Conservation (phyloP, 2,329 filamentous ascomycete genomes). For the Diplodia mutila region DNA sequence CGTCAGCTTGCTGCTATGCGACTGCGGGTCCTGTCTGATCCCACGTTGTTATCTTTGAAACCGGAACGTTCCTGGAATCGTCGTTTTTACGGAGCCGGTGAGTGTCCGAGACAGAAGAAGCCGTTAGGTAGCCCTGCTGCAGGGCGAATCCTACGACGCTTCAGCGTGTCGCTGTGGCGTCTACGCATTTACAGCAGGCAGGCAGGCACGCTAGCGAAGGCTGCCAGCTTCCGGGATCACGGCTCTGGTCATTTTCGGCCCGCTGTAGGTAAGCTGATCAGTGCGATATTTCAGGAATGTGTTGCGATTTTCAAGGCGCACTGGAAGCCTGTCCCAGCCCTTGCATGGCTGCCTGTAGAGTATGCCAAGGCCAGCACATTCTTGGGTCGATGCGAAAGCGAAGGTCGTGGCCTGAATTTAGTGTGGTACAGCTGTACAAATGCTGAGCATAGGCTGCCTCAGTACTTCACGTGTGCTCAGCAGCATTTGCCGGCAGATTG, state of each 20-base stretch:
- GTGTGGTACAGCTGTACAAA: neutral
- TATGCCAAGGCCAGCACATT: slow-evolving; percentile 3
- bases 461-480: neutral
- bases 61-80: neutral
- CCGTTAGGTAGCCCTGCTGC: slow-evolving; percentile 17
- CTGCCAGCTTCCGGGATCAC: slow-evolving; percentile 16
- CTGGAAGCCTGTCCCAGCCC: slow-evolving; percentile 8
- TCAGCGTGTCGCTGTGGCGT: neutral
- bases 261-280: slow-evolving; percentile 21
- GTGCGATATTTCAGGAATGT: slow-evolving; percentile 16
- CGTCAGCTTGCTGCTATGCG: slow-evolving; percentile 12
- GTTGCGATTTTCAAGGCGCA: slow-evolving; percentile 7
- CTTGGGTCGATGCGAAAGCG: slow-evolving; percentile 6
- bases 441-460: slow-evolving; percentile 5
- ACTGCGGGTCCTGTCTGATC: slow-evolving; percentile 16
- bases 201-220: slow-evolving; percentile 16
- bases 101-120: slow-evolving; percentile 12
- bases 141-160: slow-evolving; percentile 12
- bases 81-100: neutral
- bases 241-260: slow-evolving; percentile 12
- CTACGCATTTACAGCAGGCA: neutral
- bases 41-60: slow-evolving; percentile 2
- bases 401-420: neutral
- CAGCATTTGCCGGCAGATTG: slow-evolving; percentile 9
- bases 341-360: neutral